Evolutionary conservation across 495 filamentous ascomycete genomes (phyloP), one percentile per base, ranked within the genome.

Genomic region (Hypoxylon fragiforme): DNA sequence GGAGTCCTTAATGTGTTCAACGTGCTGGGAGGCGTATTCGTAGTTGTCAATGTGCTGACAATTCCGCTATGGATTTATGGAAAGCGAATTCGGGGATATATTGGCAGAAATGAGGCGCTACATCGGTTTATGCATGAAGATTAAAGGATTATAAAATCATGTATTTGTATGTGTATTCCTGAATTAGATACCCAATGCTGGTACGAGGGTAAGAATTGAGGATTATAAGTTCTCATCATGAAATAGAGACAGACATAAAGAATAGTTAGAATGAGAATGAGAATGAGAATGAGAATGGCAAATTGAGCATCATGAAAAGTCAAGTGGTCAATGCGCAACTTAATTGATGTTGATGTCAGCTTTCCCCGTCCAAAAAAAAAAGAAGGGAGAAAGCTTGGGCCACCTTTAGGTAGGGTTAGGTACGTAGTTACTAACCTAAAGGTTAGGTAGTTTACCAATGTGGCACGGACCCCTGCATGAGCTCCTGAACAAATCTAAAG

Each of bases 51-150:
- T 22, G 14, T 71, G 24, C 52, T 81, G 59, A 81, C 80, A 5
- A 69, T 82, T 13, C 80, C 80, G 5, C 44, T 82, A 20, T 83
- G 77, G 78, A 68, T 81, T 30, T 82, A 68, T 56, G 78, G 80
- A 13, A 81, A 83, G 68, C 70, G 68, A 32, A 64, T 72, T 28
- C 62, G 78, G 20, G 65, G 67, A 36, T 73, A 65, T 37, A 76
- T 77, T 32, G 73, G 72, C 6, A 71, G 78, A 34, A 79, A 76
- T 37, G 44, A 71, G 44, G 67, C 66, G 22, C 62, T 82, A 46
- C 65, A 72, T 49, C 57, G 62, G 13, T 80, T 80, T 36, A 82
- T 81, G 79, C 74, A 67, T 30, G 77, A 81, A 59, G 60, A 71
- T 44, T 67, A 47, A 36, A 44, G 32, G 30, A 8, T 13, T 19